Conservation (phyloP, 2,329 filamentous ascomycete genomes). For the Epichloe scottii region DNA sequence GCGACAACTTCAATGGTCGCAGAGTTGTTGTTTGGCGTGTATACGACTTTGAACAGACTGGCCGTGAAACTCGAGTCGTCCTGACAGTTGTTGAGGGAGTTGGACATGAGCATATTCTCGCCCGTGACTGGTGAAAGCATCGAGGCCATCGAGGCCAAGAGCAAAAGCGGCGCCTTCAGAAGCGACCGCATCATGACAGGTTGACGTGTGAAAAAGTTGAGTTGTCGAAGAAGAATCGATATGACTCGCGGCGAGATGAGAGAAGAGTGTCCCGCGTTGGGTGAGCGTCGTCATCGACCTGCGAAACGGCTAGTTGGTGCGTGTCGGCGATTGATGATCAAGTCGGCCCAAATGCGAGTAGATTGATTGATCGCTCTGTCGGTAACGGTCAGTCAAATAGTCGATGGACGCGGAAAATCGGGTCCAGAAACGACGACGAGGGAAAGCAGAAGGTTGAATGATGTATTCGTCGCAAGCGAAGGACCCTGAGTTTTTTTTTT, state of each 20-base stretch:
- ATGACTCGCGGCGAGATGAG: not conserved
- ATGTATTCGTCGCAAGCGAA: not conserved
- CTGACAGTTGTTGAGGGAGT: conserved; percentile 76
- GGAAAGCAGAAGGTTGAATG: not conserved
- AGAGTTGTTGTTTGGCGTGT: conserved; percentile 62
- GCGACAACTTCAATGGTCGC: conserved; percentile 65
- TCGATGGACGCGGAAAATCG: not conserved
- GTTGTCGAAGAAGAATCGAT: not conserved
- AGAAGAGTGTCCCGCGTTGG: not conserved
- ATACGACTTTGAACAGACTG: conserved; percentile 75
- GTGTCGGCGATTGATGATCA: not conserved
- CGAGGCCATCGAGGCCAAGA: conserved; percentile 32
- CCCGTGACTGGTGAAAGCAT: conserved; percentile 39
- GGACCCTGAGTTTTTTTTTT: not conserved
- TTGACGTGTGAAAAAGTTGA: not conserved
- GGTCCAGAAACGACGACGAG: not conserved
- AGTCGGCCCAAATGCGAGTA: too few species aligned
- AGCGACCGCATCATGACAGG: conserved; percentile 33
- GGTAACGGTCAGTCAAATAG: not conserved
- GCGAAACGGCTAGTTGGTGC: conserved; percentile 1
- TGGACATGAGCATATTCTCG: conserved; percentile 61
- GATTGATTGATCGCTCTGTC: not conserved
- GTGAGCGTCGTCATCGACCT: conserved; percentile 1
- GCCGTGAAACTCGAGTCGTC: conserved; percentile 75
- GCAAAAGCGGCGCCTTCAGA: conserved; percentile 30